Percentiles rank a stretch among this genome's conserved stretches.
Evolutionary conservation across 2,329 filamentous ascomycete genomes (phyloP).

Genomic region (Cytospora piceae): DNA sequence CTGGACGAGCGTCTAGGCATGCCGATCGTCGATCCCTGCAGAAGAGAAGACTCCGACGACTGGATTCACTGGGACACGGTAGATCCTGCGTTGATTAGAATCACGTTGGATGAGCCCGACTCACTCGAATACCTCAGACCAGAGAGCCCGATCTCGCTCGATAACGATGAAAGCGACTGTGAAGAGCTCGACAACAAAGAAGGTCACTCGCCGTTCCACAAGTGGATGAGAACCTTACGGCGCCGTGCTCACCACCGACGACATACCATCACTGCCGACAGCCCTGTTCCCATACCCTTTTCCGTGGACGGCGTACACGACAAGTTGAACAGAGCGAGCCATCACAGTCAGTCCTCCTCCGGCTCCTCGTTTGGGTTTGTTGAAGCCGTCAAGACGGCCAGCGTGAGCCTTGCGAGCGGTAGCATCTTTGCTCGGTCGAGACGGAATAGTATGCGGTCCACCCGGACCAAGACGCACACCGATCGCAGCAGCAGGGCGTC

Average conservation of each 20-base stretch:
- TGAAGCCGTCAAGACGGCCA: constrained; percentile 79
- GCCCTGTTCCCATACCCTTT: constrained; percentile 41
- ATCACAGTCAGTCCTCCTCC: constrained; percentile 65
- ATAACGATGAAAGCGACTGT: background rate
- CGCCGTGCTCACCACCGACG: constrained; percentile 56
- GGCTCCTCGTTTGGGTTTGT: constrained; percentile 79
- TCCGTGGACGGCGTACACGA: constrained; percentile 34
- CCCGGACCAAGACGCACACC: constrained; percentile 59
- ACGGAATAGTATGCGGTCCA: constrained; percentile 55
- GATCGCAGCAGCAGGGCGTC: constrained; percentile 67
- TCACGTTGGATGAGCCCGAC: constrained; percentile 26
- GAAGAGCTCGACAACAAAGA: background rate
- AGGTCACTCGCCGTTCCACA: constrained; percentile 59
- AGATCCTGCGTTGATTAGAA: constrained; percentile 26
- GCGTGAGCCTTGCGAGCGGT: constrained; percentile 73
- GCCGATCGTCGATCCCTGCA: background rate
- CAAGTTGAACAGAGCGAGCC: constrained; percentile 32
- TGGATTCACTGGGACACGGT: constrained; percentile 28
- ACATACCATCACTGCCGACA: constrained; percentile 36
- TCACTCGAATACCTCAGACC: constrained; percentile 4
- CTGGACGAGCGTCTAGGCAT: background rate
- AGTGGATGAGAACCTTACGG: constrained; percentile 74
- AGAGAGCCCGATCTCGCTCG: background rate
- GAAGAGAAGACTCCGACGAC: constrained; percentile 17
- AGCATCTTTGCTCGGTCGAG: constrained; percentile 69